These are phyloP conservation scores for Rhynchospora tenuis DNA, from an alignment of 176 grass and related monocot genomes.

Conservation along the genomic window DNA sequence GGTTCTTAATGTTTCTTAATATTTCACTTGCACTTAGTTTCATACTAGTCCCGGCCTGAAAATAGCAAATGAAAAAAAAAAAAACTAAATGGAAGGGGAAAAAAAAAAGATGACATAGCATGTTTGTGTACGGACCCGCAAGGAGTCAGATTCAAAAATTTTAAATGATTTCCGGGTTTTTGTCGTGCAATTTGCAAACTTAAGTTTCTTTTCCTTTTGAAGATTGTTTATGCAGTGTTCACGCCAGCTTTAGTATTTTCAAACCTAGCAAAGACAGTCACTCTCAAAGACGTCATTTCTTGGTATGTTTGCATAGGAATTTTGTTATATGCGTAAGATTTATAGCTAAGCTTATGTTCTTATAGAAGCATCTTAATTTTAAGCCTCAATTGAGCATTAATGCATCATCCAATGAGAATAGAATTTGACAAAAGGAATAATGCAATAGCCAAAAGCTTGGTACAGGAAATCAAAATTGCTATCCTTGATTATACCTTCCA, in stretches of 20 bases:
- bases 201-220: background rate
- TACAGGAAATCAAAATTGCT: background rate
- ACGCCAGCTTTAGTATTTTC: constrained; percentile 66
- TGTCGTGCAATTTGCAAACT: background rate
- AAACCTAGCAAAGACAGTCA: constrained; percentile 53
- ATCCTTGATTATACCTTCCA: background rate
- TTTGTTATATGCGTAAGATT: background rate
- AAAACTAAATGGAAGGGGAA: no score
- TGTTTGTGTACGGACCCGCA: background rate
- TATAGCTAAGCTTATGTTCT: background rate
- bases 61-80: background rate
- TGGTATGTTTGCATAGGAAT: constrained; percentile 30
- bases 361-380: background rate
- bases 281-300: constrained; percentile 43
- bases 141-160: background rate
- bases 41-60: background rate
- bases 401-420: background rate
- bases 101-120: background rate
- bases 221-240: constrained; percentile 66
- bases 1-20: background rate
- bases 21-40: background rate
- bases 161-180: background rate
- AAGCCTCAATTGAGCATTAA: background rate
- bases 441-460: background rate
- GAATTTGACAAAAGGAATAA: background rate